A percentile compares a stretch with the other conserved stretches of the same genome.
Conservation (phyloP, 306 rosid species). For the Vigna nakashimae region DNA sequence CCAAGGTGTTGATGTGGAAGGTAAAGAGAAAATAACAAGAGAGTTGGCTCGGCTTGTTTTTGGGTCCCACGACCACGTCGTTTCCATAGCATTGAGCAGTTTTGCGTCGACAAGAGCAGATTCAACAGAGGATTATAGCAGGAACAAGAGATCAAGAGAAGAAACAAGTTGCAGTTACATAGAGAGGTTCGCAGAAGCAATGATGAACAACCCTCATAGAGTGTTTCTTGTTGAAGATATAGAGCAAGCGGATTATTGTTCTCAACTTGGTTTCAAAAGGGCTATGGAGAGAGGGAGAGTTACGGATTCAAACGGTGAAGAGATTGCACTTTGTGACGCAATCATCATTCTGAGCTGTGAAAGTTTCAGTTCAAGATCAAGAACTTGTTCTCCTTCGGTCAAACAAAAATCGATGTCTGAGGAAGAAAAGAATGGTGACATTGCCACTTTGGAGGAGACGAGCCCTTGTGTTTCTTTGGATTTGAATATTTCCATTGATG, state of each 20-base stretch:
- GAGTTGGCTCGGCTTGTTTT: conserved; percentile 76
- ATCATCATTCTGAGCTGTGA: conserved; percentile 84
- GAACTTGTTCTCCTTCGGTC: conserved; percentile 77
- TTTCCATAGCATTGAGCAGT: conserved; percentile 74
- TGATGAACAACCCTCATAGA: conserved; percentile 73
- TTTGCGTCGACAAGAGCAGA: conserved; percentile 82
- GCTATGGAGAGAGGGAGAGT: conserved; percentile 82
- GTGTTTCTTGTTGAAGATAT: conserved; percentile 85
- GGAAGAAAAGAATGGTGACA: conserved; percentile 35
- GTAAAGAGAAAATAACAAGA: conserved; percentile 71
- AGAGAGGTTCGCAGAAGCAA: conserved; percentile 71
- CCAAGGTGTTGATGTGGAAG: conserved; percentile 80
- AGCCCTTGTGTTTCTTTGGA: conserved; percentile 73
- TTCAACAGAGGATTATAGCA: conserved; percentile 65
- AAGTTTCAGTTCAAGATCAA: conserved; percentile 81
- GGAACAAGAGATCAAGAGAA: conserved; percentile 79
- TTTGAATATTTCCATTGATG: conserved; percentile 88
- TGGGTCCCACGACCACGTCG: conserved; percentile 64
- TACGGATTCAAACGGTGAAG: conserved; percentile 64
- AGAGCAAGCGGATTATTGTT: conserved; percentile 83
- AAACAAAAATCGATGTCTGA: conserved; percentile 49
- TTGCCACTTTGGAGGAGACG: conserved; percentile 49
- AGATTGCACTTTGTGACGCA: conserved; percentile 70
- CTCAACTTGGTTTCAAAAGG: conserved; percentile 85
- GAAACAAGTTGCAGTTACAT: conserved; percentile 77